These are phyloP conservation scores for Flaveria brownii DNA, from an alignment of 129 eudicot genomes.

Conservation along the genomic window DNA sequence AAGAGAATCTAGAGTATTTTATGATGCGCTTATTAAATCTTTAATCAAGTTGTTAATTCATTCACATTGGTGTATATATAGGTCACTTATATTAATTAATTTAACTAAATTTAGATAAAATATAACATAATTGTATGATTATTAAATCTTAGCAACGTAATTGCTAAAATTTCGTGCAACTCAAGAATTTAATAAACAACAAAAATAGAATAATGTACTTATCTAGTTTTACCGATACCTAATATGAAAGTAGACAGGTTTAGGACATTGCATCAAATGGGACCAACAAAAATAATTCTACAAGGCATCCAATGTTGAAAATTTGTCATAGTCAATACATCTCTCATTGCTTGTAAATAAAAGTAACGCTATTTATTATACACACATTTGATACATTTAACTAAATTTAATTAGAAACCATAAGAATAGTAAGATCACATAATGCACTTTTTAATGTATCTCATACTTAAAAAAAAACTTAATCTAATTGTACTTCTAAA, in stretches of 20 bases:
- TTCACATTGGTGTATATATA: background rate
- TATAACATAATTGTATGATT: background rate
- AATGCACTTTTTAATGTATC: too few species aligned
- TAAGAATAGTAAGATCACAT: too few species aligned
- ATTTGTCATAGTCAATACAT: background rate
- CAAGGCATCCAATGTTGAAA: constrained; percentile 1
- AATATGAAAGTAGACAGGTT: background rate
- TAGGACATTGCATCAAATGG: constrained; percentile 1
- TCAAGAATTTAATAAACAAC: background rate
- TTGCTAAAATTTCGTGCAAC: background rate
- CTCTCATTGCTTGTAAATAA: background rate
- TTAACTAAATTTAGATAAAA: background rate
- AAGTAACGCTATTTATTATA: too few species aligned
- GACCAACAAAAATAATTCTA: constrained; percentile 8
- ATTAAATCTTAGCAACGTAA: background rate
- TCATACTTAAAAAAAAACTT: too few species aligned
- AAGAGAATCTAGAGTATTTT: too few species aligned
- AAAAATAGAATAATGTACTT: background rate
- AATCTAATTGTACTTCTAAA: too few species aligned
- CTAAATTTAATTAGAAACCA: too few species aligned
- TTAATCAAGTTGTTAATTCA: too few species aligned
- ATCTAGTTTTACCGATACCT: background rate
- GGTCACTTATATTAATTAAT: background rate
- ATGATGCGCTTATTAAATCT: too few species aligned
- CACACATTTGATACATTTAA: too few species aligned